These are phyloP conservation scores for Boletus pseudo-olivaceus DNA, from an alignment of 768 basidiomycete species.

Conservation along the genomic window DNA sequence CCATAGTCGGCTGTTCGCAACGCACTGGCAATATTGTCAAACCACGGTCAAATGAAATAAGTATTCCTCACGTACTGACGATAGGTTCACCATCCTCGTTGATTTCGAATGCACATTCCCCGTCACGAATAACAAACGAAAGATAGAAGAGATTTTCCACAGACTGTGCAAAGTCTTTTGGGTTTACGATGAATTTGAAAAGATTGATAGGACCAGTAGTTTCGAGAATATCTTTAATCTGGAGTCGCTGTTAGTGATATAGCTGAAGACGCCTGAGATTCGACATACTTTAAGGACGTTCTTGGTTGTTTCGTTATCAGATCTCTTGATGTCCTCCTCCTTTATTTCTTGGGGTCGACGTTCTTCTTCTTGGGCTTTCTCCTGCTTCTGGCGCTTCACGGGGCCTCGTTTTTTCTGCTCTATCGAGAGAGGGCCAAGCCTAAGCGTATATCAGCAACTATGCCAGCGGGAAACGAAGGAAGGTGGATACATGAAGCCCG, in stretches of 20 bases:
- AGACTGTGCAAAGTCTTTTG: slow-evolving; percentile 85
- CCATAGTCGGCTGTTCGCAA: slow-evolving; percentile 60
- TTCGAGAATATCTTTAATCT: slow-evolving; percentile 64
- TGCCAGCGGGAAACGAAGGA: not conserved
- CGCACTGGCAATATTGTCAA: slow-evolving; percentile 39
- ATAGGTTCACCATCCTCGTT: slow-evolving; percentile 66
- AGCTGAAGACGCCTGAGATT: not conserved
- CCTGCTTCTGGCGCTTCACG: slow-evolving; percentile 60
- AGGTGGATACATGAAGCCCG: slow-evolving; percentile 80
- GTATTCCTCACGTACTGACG: slow-evolving; percentile 54
- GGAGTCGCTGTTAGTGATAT: not conserved
- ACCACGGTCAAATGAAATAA: not conserved
- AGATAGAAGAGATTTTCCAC: slow-evolving; percentile 97
- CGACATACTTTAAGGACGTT: slow-evolving; percentile 68
- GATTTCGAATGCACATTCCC: slow-evolving; percentile 70
- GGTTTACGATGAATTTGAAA: slow-evolving; percentile 87
- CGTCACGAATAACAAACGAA: slow-evolving; percentile 88
- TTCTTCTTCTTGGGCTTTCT: slow-evolving; percentile 68
- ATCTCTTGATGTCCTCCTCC: slow-evolving; percentile 78
- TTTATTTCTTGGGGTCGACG: slow-evolving; percentile 74
- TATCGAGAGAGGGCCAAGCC: slow-evolving; percentile 87
- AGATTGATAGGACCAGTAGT: slow-evolving; percentile 60
- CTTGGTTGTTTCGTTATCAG: slow-evolving; percentile 86
- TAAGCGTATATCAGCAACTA: slow-evolving; percentile 33
- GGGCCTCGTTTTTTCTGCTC: slow-evolving; percentile 75